Evolutionary conservation across 73 alveolate species (phyloP).

Genomic region (Paramecium sexaurelia): DNA sequence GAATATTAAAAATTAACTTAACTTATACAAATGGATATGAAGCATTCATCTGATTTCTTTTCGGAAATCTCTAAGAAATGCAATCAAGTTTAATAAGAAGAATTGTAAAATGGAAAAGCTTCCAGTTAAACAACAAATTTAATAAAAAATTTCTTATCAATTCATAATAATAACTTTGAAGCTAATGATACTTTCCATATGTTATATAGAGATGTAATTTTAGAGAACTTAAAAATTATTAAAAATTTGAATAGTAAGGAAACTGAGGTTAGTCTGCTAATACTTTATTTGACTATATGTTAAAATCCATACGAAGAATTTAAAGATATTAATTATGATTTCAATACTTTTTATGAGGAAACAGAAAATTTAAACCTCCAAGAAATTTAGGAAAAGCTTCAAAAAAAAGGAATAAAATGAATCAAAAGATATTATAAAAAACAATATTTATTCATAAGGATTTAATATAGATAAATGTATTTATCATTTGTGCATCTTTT

Average conservation of each 20-base stretch:
- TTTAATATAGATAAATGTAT: not conserved
- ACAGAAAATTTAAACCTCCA: constrained; percentile 12
- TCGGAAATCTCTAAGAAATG: constrained; percentile 46
- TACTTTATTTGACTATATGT: constrained; percentile 49
- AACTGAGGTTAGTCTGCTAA: constrained; percentile 10
- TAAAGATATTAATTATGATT: constrained; percentile 61
- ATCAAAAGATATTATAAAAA: not conserved
- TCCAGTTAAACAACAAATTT: constrained; percentile 23
- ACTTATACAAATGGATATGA: constrained; percentile 9
- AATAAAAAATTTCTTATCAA: constrained; percentile 18
- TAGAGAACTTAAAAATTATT: constrained; percentile 38
- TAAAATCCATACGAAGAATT: constrained; percentile 66
- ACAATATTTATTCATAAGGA: not conserved
- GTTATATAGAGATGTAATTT: constrained; percentile 60
- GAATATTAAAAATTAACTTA: not conserved
- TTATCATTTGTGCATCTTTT: constrained; percentile 64
- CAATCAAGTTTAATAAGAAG: constrained; percentile 30
- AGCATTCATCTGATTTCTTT: constrained; percentile 29
- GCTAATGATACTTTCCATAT: constrained; percentile 46
- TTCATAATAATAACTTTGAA: constrained; percentile 54
- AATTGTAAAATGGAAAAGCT: constrained; percentile 40
- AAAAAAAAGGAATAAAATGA: not conserved
- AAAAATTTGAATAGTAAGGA: constrained; percentile 48
- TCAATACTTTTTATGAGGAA: constrained; percentile 65
- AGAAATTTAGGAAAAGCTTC: constrained; percentile 56